These are phyloP conservation scores for Aristolochia fimbriata DNA, from an alignment of 164 flowering plant species.

Conservation along the genomic window DNA sequence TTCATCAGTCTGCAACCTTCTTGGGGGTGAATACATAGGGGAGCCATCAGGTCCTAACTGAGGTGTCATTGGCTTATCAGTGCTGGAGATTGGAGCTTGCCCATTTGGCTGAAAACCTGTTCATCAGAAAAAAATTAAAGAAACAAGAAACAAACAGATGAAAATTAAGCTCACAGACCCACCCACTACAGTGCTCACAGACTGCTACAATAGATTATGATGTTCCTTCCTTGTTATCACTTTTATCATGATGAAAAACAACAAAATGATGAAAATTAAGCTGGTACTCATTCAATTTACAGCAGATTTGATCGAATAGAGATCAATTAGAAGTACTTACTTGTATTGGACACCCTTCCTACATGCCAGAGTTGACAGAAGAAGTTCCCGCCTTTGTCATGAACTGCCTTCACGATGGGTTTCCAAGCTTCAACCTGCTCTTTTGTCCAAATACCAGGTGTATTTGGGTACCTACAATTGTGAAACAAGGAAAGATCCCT, in stretches of 20 bases:
- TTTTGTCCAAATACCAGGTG: conserved; percentile 27
- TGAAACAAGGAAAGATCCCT: background rate
- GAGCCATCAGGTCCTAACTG: conserved; percentile 19
- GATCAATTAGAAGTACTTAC: conserved; percentile 8
- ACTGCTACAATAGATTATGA: too few species aligned
- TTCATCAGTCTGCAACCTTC: conserved; percentile 23
- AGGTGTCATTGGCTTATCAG: conserved; percentile 18
- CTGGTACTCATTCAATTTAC: too few species aligned
- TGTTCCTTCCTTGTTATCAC: too few species aligned
- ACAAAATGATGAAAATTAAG: too few species aligned
- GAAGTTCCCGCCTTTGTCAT: conserved; percentile 23
- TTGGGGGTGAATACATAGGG: conserved; percentile 19
- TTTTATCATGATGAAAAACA: too few species aligned
- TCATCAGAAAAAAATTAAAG: too few species aligned
- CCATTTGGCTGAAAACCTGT: conserved; percentile 39
- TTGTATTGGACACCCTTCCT: conserved; percentile 20
- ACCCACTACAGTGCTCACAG: too few species aligned
- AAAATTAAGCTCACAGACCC: too few species aligned
- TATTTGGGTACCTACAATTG: conserved; percentile 13
- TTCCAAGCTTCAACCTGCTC: conserved; percentile 28
- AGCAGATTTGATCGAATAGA: too few species aligned
- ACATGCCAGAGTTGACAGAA: conserved; percentile 28
- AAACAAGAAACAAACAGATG: too few species aligned
- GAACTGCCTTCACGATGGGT: conserved; percentile 26
- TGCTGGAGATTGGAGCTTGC: conserved; percentile 31